Base-by-base conservation (phyloP, 2,329 filamentous ascomycete species). In the Fusarium sp. region DNA sequence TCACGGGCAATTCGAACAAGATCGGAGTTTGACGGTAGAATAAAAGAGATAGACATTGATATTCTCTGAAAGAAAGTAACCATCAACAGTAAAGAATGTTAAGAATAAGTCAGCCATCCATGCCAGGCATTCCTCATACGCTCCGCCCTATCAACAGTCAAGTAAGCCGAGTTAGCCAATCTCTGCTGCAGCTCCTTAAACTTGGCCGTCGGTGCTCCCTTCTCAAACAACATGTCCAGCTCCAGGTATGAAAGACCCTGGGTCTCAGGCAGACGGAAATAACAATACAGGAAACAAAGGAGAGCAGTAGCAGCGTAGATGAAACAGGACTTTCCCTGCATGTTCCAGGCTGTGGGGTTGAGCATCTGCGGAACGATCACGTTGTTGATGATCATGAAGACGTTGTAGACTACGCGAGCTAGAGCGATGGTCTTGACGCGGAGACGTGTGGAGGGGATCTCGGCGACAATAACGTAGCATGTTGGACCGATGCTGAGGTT, bases 361-460 rank as follows among this genome's bases (percentile, higher is more conserved):
- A 72, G 49, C 68, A 75, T 72, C 2, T 72, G 69, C 1, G 76
- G 76, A 15, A 73, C 69, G 0, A 76, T 43, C 11, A 74, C 48
- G 27, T 74, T 72, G 45, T 73, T 77, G 47, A 75, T 29, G 34
- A 78, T 74, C 25, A 53, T 62, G 8, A 66, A 56, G 3, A 73
- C 12, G 24, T 70, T 71, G 34, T 76, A 75, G 8, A 64, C 38
- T 1, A 67, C 76, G 12, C 80, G 75, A 2, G 77, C 80, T 8
- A 83, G 60, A 3, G 81, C 81, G 9, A 83, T 78, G 0, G 81
- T 82, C 62, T 82, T 79, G 5, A 80, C 78, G 15, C 80, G 75
- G 4, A 83, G 75, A 29, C 80, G 79, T 4, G 78, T 81, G 1
- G 79, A 79, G 0, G 78, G 77, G 3, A 80, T 74, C 65, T 83